Base-by-base conservation (phyloP, 163 green algal species). In the Volvox carteri region DNA sequence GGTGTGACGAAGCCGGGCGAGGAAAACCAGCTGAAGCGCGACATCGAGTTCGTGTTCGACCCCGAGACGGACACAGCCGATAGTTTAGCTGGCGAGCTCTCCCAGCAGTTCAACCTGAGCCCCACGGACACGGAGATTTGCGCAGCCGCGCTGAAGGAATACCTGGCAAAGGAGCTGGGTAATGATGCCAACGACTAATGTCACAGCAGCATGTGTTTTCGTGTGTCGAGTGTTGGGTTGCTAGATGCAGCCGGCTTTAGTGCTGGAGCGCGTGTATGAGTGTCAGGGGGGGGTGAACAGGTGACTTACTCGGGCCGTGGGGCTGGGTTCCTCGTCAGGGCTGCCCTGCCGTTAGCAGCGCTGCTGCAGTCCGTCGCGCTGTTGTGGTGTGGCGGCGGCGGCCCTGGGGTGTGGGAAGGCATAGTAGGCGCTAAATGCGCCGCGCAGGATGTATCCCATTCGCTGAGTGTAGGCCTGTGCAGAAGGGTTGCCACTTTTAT, bases 21-120 rank as follows among this genome's bases (percentile, higher is more conserved):
- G 91, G 95, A 95, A 72, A 92, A 95, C 86, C 92, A 93, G n/a
- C 86, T 93, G 11, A 94, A 93, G n/a, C 89, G 94, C n/a, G 90
- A 86, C 19, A 97, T 99, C 42, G 96, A 98, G 90, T 99, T 99
- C 93, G 95, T 96, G 33, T 98, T 98, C 90, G 96, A 98, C 85
- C 95, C 95, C 12, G 95, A 98, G 50, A 92, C 92, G n/a, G 96
- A 99, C 91, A 98, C 96, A 14, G 95, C 96, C 4, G 96, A 98
- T 74, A 96, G 95, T 39, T 95, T 99, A 50, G 96, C 96, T 6
- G 91, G 86, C 8, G 97, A 99, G 87, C 98, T 99, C 72, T 93
- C 89, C 41, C 94, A 97, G 80, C 94, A 98, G 91, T 98, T 99
- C 86, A 90, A 93, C 85, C 92, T 99, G 42, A 97, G 92, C 78